Evolutionary conservation across 2,329 filamentous ascomycete genomes (phyloP).

Genomic region (Arthrobotrys iridis): DNA sequence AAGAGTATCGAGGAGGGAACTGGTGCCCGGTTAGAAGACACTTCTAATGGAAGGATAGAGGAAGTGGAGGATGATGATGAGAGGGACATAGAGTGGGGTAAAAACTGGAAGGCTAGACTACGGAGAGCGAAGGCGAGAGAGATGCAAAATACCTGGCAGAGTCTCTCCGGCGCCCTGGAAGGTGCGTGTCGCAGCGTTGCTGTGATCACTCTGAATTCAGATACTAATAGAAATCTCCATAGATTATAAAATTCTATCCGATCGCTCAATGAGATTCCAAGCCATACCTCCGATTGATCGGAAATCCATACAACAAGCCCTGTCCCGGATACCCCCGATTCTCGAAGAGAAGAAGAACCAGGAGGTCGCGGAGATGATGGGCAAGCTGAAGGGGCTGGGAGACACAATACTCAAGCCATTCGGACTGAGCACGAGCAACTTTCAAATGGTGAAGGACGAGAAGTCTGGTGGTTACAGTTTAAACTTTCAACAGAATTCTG

Average conservation of each 20-base stretch:
- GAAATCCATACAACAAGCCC: slow-evolving; percentile 33
- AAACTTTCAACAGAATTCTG: slow-evolving; percentile 73
- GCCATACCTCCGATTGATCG: slow-evolving; percentile 39
- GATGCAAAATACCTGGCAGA: slow-evolving; percentile 52
- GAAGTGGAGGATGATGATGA: slow-evolving; percentile 40
- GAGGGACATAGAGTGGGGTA: slow-evolving; percentile 42
- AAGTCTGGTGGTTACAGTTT: slow-evolving; percentile 91
- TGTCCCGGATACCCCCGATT: slow-evolving; percentile 69
- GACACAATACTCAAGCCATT: slow-evolving; percentile 94
- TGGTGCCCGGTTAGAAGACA: slow-evolving; percentile 7
- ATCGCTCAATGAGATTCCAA: slow-evolving; percentile 19
- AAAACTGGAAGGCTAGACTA: slow-evolving; percentile 52
- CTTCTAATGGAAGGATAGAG: slow-evolving; percentile 40
- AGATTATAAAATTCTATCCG: slow-evolving; percentile 50
- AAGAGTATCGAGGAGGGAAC: slow-evolving; percentile 20
- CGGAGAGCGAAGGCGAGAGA: slow-evolving; percentile 52
- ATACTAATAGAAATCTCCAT: not conserved
- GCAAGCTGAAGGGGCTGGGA: slow-evolving; percentile 88
- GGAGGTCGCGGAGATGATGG: slow-evolving; percentile 97
- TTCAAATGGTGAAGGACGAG: slow-evolving; percentile 91
- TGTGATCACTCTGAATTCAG: not conserved
- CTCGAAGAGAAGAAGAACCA: slow-evolving; percentile 82
- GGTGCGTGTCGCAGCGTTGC: not conserved
- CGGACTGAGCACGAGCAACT: slow-evolving; percentile 91
- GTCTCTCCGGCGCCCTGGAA: slow-evolving; percentile 37